phyloP scores from a whole-genome alignment of 495 filamentous ascomycete species.

The Penicillium herquei region DNA sequence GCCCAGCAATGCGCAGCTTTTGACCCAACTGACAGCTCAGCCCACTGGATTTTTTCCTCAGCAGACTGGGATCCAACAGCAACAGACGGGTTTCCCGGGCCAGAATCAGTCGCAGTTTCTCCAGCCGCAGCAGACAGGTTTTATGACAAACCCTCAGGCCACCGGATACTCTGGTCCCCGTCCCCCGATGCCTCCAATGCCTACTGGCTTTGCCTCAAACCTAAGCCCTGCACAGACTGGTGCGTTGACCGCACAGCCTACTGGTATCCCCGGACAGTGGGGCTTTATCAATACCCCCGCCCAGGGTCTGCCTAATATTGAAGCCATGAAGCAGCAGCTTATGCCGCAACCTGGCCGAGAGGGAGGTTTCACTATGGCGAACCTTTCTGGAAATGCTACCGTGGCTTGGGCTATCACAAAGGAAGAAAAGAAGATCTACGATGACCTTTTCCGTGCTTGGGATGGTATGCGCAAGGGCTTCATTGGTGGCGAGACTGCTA shows the following conservation, averaged over 20 bases:
- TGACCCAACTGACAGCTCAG: constrained; percentile 71
- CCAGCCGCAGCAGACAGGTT: constrained; percentile 49
- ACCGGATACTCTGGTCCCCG: constrained; percentile 71
- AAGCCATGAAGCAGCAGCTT: constrained; percentile 90
- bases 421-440: constrained; percentile 96
- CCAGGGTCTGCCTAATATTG: constrained; percentile 87
- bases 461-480: constrained; percentile 93
- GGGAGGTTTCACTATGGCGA: constrained; percentile 83
- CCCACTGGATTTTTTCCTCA: constrained; percentile 63
- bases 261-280: constrained; percentile 95
- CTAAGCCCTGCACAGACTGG: constrained; percentile 65
- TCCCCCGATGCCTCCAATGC: constrained; percentile 95
- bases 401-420: constrained; percentile 99
- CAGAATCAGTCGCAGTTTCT: constrained; percentile 38
- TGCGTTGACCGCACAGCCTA: constrained; percentile 82
- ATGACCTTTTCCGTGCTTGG: constrained; percentile 94
- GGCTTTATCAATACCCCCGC: constrained; percentile 93
- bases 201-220: constrained; percentile 69
- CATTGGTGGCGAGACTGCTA: constrained; percentile 88
- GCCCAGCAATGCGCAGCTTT: constrained; percentile 70
- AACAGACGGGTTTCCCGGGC: constrained; percentile 47
- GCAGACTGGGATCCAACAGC: constrained; percentile 54
- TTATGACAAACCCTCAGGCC: constrained; percentile 54
- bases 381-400: constrained; percentile 87
- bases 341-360: constrained; percentile 97